A percentile compares a stretch with the other conserved stretches of the same genome.
phyloP scores from a whole-genome alignment of 768 basidiomycete species.

The Imleria badia region DNA sequence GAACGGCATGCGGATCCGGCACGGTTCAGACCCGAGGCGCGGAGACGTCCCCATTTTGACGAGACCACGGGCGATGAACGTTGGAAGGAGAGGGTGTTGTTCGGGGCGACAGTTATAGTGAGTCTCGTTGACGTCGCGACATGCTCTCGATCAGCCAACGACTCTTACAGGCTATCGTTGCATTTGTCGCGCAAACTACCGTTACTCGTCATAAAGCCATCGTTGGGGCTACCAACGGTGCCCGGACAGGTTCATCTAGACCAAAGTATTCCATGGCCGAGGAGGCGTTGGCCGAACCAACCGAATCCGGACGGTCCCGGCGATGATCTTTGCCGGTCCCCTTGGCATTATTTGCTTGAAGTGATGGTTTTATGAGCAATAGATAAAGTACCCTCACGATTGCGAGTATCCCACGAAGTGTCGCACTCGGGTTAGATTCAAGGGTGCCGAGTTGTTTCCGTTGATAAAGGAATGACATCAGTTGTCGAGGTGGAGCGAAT shows the following conservation, averaged over 20 bases:
- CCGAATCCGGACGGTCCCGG: background rate
- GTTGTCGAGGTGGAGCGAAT: background rate
- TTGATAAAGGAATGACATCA: background rate
- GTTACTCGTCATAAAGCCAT: constrained; percentile 34
- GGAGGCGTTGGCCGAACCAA: constrained; percentile 25
- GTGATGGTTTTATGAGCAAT: background rate
- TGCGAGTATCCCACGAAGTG: background rate
- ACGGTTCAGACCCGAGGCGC: constrained; percentile 41
- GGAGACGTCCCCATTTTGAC: constrained; percentile 46
- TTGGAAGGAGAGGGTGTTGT: constrained; percentile 64
- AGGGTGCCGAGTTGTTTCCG: background rate
- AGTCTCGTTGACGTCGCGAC: constrained; percentile 4
- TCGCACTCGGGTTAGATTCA: background rate
- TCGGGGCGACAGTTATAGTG: constrained; percentile 56
- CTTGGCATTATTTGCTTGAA: too few species aligned
- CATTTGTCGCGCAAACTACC: constrained; percentile 35
- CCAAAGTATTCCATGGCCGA: constrained; percentile 10
- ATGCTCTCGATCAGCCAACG: background rate
- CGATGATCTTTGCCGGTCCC: background rate
- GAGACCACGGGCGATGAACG: constrained; percentile 50
- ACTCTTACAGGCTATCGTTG: constrained; percentile 30
- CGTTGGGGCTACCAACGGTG: constrained; percentile 9
- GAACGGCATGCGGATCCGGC: constrained; percentile 32
- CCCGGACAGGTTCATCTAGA: constrained; percentile 4
- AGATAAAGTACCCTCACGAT: too few species aligned